These are phyloP conservation scores for Apiotrichum siamense DNA, from an alignment of 1,284 basidiomycete genomes.

Conservation along the genomic window DNA sequence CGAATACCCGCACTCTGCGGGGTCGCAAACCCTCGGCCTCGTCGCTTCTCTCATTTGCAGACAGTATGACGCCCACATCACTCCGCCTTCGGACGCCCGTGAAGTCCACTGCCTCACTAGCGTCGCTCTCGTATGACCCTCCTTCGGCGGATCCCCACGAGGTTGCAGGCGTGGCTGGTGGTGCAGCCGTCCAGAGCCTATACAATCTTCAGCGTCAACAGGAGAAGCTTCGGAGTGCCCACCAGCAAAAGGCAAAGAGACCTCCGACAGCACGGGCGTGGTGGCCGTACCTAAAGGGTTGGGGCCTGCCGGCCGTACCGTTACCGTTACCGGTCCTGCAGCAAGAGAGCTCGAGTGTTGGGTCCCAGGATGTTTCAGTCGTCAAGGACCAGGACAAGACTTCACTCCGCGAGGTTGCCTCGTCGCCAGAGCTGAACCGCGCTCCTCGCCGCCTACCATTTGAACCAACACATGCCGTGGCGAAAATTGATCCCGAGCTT, in stretches of 20 bases:
- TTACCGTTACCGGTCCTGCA: background rate
- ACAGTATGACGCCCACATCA: conserved; percentile 6
- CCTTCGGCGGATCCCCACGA: background rate
- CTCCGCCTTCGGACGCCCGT: conserved; percentile 15
- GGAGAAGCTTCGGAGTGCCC: background rate
- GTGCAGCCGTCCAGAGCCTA: background rate
- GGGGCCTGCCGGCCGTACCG: conserved; percentile 9
- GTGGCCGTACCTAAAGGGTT: conserved; percentile 15
- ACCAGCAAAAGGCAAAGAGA: background rate
- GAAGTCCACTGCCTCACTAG: conserved; percentile 24
- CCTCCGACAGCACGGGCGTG: background rate
- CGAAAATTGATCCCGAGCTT: conserved; percentile 34
- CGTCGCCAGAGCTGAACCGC: conserved; percentile 24
- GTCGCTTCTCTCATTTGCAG: conserved; percentile 14
- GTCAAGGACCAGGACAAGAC: background rate
- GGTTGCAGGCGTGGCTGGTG: background rate
- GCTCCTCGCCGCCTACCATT: conserved; percentile 19
- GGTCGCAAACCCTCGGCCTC: conserved; percentile 13
- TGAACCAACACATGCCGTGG: conserved; percentile 24
- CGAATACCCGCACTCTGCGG: too few species aligned
- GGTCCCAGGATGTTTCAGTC: background rate
- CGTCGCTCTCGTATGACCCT: conserved; percentile 8
- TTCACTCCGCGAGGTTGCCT: conserved; percentile 23
- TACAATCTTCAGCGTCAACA: conserved; percentile 11
- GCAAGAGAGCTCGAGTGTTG: background rate